A percentile compares a stretch with the other conserved stretches of the same genome.
phyloP scores from a whole-genome alignment of 2,329 filamentous ascomycete genomes.

The Pseudocercospora crystallina region DNA sequence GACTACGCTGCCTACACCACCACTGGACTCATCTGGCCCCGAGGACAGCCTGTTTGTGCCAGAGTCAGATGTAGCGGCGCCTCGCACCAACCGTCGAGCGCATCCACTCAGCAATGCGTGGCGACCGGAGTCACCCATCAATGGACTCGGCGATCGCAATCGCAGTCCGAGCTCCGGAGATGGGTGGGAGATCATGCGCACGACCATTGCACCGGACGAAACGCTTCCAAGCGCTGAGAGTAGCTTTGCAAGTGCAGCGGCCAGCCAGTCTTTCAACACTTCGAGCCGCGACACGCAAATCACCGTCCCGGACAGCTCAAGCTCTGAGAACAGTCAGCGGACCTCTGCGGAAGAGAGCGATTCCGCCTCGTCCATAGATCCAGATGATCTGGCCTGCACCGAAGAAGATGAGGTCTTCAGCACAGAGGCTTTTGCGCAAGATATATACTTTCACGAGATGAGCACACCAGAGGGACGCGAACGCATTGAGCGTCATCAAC shows the following conservation, averaged over 20 bases:
- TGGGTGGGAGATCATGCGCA: slow-evolving; percentile 77
- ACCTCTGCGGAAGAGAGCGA: slow-evolving; percentile 43
- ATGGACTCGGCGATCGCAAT: slow-evolving; percentile 81
- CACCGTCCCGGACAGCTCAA: slow-evolving; percentile 26
- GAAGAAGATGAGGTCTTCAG: slow-evolving; percentile 28
- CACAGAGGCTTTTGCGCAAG: slow-evolving; percentile 29
- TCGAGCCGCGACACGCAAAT: slow-evolving; percentile 34
- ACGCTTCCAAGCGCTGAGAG: slow-evolving; percentile 77
- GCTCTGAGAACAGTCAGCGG: slow-evolving; percentile 36
- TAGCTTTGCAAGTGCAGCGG: slow-evolving; percentile 72
- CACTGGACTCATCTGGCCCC: slow-evolving; percentile 18
- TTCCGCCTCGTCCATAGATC: slow-evolving; percentile 53
- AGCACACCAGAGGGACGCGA: slow-evolving; percentile 25
- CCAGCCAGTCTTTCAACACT: slow-evolving; percentile 50
- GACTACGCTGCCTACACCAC: slow-evolving; percentile 21
- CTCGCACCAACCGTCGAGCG: slow-evolving; percentile 14
- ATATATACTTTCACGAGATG: slow-evolving; percentile 31
- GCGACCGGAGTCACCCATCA: slow-evolving; percentile 43
- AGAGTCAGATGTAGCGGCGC: slow-evolving; percentile 11
- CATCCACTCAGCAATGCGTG: slow-evolving; percentile 34
- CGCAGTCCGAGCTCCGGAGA: slow-evolving; percentile 70
- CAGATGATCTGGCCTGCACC: slow-evolving; percentile 42
- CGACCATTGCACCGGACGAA: slow-evolving; percentile 77
- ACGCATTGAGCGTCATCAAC: slow-evolving; percentile 28
- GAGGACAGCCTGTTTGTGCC: slow-evolving; percentile 25